Evolutionary conservation across 1,284 basidiomycete species (phyloP).

Genomic region (Leccinum variabile): DNA sequence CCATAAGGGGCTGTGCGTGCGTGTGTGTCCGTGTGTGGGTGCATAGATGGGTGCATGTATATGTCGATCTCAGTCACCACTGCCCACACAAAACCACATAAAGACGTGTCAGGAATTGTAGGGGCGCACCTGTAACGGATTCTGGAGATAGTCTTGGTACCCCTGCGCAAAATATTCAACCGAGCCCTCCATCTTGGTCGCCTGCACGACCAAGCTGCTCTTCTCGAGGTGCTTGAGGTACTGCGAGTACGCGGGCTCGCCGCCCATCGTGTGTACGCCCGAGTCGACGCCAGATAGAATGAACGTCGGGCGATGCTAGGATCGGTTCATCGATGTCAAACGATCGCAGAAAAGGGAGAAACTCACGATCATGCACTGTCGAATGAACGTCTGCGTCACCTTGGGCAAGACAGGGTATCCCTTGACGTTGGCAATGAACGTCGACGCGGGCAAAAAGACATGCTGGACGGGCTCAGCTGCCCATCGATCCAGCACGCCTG

Average conservation of each 20-base stretch:
- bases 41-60: neutral
- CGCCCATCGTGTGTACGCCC: slow-evolving; percentile 74
- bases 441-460: slow-evolving; percentile 84
- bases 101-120: neutral
- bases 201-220: slow-evolving; percentile 63
- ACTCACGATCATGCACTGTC: slow-evolving; percentile 82
- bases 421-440: slow-evolving; percentile 95
- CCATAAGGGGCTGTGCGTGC: slow-evolving; percentile 82
- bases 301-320: slow-evolving; percentile 77
- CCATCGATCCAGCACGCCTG: slow-evolving; percentile 79
- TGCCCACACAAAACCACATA: neutral
- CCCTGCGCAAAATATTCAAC: slow-evolving; percentile 89
- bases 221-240: slow-evolving; percentile 86
- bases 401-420: slow-evolving; percentile 97
- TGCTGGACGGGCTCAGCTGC: slow-evolving; percentile 87
- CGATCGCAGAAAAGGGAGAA: slow-evolving; percentile 13
- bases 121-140: slow-evolving; percentile 77
- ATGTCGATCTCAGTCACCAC: neutral
- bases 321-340: slow-evolving; percentile 12
- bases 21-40: neutral
- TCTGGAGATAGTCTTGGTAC: slow-evolving; percentile 95
- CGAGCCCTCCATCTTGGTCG: slow-evolving; percentile 60
- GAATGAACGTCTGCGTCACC: slow-evolving; percentile 84
- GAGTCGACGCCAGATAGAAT: slow-evolving; percentile 72
- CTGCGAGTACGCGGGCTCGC: slow-evolving; percentile 86